Evolutionary conservation across 2,329 filamentous ascomycete genomes (phyloP), one percentile per base, ranked within the genome.

Genomic region (Hymenoscyphus infarciens): DNA sequence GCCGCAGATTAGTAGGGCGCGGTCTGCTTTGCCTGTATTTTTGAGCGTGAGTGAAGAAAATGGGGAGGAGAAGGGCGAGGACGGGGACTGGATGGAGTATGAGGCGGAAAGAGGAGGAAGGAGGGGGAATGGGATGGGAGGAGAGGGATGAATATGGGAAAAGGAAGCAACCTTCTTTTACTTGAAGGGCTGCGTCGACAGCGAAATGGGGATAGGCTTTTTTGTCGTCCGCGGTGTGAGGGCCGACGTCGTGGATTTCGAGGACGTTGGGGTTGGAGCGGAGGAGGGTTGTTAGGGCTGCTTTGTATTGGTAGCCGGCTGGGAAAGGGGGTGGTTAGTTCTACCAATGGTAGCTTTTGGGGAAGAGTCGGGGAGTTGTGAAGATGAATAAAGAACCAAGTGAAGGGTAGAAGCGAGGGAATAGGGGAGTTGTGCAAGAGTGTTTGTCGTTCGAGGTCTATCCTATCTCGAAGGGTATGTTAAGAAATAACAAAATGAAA

Each of bases 181-280:
- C 22, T 22, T 55, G 25, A 2, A 29, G n/a, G 25, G 56, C 59
- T 5, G 90, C 91, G 45, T 85, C 84, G 49, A 91, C 89, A 63
- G 91, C 91, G 49, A 90, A 83, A 75, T 91, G 88, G 0, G 91
- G 90, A 75, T 96, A 96, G 2, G 91, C 87, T 1, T 89, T 94
- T 75, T 91, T 91, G 81, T 95, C 90, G 62, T 80, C 77, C 61
- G 80, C 72, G 54, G 81, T 79, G 69, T 84, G 79, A 67, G 90
- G 70, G 69, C 91, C 91, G 57, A 95, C 89, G 72, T 96, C 91
- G 65, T 84, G 81, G 67, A 95, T 81, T 65, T 83, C 81, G 61
- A 81, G 77, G 67, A 96, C 89, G 65, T 87, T 85, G 2, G 83
- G 77, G 76, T 90, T 84, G 56, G 83, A 80, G 68, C 87, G 81